Percentiles rank a stretch among this genome's conserved stretches.
These are phyloP conservation scores for Russula lepida DNA, from an alignment of 768 basidiomycete species.

Conservation along the genomic window DNA sequence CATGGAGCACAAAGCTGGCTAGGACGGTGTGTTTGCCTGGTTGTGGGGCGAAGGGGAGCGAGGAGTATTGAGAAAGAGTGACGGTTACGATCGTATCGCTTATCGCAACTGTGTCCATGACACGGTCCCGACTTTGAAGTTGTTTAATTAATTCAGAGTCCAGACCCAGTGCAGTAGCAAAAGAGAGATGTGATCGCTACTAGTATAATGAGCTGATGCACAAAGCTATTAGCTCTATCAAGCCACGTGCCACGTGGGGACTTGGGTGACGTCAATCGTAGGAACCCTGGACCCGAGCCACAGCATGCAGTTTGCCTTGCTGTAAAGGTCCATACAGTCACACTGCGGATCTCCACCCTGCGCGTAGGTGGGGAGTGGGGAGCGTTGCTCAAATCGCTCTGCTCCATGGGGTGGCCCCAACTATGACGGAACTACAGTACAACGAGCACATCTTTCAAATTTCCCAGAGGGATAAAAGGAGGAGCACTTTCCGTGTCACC, in stretches of 20 bases:
- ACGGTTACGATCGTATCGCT: constrained; percentile 28
- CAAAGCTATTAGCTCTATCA: not conserved
- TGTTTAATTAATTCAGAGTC: no score
- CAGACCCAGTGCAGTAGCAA: not conserved
- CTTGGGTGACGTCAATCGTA: not conserved
- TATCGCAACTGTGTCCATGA: not conserved
- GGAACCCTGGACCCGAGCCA: constrained; percentile 2
- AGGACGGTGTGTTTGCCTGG: constrained; percentile 54
- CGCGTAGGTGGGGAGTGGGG: not conserved
- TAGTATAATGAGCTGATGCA: no score
- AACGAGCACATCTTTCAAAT: not conserved
- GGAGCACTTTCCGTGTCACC: not conserved
- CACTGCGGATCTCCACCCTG: not conserved
- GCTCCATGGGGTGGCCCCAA: not conserved
- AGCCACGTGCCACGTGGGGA: not conserved
- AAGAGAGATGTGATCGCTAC: not conserved
- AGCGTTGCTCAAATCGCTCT: not conserved
- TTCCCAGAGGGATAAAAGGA: not conserved
- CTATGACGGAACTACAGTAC: not conserved
- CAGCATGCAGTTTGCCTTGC: not conserved
- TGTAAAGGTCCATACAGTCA: not conserved
- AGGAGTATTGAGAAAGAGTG: constrained; percentile 38
- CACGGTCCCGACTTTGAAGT: no score
- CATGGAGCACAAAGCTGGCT: constrained; percentile 46
- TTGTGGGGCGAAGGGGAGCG: constrained; percentile 43